Conservation (phyloP, 1,284 basidiomycete species). For the Sanghuangporus sanghuang region DNA sequence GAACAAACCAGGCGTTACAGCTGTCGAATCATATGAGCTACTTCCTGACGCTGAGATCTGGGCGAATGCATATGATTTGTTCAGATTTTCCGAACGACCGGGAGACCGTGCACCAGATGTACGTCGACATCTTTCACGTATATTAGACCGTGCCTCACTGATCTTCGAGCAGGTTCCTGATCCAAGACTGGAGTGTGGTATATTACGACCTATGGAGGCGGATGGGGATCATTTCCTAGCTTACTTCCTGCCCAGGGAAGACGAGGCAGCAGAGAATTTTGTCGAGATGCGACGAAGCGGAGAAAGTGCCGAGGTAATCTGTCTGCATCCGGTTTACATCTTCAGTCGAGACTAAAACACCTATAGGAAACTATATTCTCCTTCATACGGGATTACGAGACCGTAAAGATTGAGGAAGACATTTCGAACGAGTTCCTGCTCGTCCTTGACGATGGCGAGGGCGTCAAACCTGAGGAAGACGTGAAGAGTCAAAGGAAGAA, state of each 20-base stretch:
- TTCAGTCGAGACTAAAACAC: not conserved
- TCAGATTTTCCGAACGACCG: conserved; percentile 85
- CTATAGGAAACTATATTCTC: conserved; percentile 61
- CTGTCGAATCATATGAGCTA: conserved; percentile 81
- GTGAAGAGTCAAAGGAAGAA: conserved; percentile 33
- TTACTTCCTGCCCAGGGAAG: conserved; percentile 83
- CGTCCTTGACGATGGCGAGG: conserved; percentile 59
- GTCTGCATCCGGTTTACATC: conserved; percentile 1
- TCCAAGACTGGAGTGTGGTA: conserved; percentile 76
- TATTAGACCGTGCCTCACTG: conserved; percentile 3
- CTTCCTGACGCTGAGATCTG: conserved; percentile 85
- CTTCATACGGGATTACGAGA: conserved; percentile 78
- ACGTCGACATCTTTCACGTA: conserved; percentile 21
- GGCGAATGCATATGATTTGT: conserved; percentile 86
- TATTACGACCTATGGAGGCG: conserved; percentile 81
- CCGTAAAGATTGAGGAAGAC: conserved; percentile 77
- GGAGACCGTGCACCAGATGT: conserved; percentile 69
- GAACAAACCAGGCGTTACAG: conserved; percentile 71
- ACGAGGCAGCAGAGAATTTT: conserved; percentile 59
- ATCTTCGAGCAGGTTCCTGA: conserved; percentile 51
- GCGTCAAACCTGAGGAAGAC: not conserved
- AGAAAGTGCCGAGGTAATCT: conserved; percentile 46
- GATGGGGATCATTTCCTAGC: conserved; percentile 84
- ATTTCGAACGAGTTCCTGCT: conserved; percentile 81
- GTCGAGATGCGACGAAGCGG: conserved; percentile 37